These are phyloP conservation scores for Gaeumannomyces sp. DNA, from an alignment of 2,329 filamentous ascomycete genomes.

Conservation along the genomic window DNA sequence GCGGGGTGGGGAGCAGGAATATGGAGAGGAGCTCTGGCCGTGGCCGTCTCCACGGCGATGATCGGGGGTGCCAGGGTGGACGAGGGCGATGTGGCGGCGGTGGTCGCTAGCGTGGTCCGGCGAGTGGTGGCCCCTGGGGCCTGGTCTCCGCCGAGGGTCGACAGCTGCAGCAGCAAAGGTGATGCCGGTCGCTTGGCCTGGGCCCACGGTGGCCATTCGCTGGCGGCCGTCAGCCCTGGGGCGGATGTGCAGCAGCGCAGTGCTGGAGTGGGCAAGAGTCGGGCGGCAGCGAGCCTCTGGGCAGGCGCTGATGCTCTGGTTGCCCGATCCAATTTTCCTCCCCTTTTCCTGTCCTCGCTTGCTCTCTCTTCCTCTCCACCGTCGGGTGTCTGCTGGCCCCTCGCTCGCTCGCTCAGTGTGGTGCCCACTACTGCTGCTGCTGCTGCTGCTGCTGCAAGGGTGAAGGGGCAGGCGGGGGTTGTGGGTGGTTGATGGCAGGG, in stretches of 20 bases:
- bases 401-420: neutral
- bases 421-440: neutral
- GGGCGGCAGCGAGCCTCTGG: neutral
- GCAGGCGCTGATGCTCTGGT: neutral
- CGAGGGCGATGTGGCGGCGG: neutral
- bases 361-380: neutral
- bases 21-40: slow-evolving; percentile 16
- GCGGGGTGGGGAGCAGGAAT: slow-evolving; percentile 12
- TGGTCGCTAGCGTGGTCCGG: slow-evolving; percentile 13
- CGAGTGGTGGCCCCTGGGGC: slow-evolving; percentile 9
- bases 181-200: slow-evolving; percentile 1
- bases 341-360: neutral
- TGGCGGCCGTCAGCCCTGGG: slow-evolving; percentile 3
- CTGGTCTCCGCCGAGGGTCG: slow-evolving; percentile 3
- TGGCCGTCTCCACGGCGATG: neutral
- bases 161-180: neutral
- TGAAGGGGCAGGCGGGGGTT: neutral
- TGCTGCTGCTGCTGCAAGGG: neutral
- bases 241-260: neutral
- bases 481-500: neutral
- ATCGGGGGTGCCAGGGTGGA: slow-evolving; percentile 1
- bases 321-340: neutral
- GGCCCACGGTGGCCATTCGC: neutral
- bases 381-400: slow-evolving; percentile 1
- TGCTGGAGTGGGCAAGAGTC: neutral